Evolutionary conservation across 2,329 filamentous ascomycete genomes (phyloP).

Genomic region (Aureobasidium sp.): DNA sequence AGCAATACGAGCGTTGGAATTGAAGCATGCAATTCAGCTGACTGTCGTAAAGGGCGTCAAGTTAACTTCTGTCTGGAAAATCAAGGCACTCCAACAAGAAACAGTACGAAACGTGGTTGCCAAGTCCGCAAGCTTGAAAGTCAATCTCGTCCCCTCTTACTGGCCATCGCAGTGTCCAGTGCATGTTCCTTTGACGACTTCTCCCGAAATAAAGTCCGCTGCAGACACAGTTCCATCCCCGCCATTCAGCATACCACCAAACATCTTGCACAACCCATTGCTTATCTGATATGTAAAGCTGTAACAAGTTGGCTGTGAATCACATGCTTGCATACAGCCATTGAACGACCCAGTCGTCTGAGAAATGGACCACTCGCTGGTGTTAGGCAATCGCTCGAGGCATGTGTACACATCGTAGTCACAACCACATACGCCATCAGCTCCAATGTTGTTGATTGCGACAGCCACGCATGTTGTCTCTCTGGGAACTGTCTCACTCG

Average conservation of each 20-base stretch:
- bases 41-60: slow-evolving; percentile 1
- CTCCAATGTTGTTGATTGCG: neutral
- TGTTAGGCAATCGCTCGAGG: neutral
- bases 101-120: neutral
- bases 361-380: slow-evolving; percentile 2
- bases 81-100: neutral
- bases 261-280: neutral
- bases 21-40: neutral
- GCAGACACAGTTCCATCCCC: neutral
- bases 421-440: neutral
- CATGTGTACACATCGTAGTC: neutral
- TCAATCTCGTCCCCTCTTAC: neutral
- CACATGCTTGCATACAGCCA: neutral
- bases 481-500: neutral
- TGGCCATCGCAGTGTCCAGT: neutral
- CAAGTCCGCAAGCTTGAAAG: neutral
- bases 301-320: neutral
- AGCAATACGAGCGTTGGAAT: neutral
- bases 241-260: slow-evolving; percentile 6
- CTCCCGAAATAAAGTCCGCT: neutral
- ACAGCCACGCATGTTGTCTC: neutral
- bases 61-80: neutral
- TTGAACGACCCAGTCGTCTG: neutral
- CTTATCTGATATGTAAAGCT: neutral
- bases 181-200: slow-evolving; percentile 1